Evolutionary conservation across 768 basidiomycete genomes (phyloP), one percentile per base, ranked within the genome.

Genomic region (Mycena haematopus): DNA sequence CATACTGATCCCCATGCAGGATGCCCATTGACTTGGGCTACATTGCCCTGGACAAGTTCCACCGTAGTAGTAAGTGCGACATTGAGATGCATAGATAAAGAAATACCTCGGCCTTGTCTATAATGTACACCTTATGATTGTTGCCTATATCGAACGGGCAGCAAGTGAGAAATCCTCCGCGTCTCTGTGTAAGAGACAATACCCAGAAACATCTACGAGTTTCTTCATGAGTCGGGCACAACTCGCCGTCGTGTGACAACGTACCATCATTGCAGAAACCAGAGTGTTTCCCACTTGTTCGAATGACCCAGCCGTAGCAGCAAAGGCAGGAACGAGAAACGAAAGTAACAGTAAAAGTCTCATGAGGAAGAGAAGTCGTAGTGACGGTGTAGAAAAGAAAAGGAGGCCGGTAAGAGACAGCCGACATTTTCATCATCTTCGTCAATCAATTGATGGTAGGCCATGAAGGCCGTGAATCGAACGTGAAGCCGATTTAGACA

Each of bases 91-190:
- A 9, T 10, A 9, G 9, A 9, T 9, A 31, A 31, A 11, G 3
- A 2, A 14, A 0, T 50, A 52, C 50, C 50, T 95, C 92, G 1
- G 89, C 86, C 77, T 97, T 97, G 79, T 97, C 94, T n/a, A 95
- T 77, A 27, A 95, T 90, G 76, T 95, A 96, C 42, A 58, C 60
- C 36, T 63, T 25, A 44, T 52, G n/a, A 15, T 29, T 13, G 24
- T 52, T 50, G 15, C 21, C 47, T 50, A 10, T 6, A 31, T 6
- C 15, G 25, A 17, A 29, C 5, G 29, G 25, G 14, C 8, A 10
- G 44, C 21, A 13, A 29, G 46, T 25, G 14, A 17, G 46, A 24
- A 24, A 3, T 6, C 46, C n/a, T n/a, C 35, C 11, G 31, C 6
- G 9, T 45, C 22, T 21, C 42, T 21, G 25, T 31, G 9, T 31